Evolutionary conservation across 2,329 filamentous ascomycete species (phyloP).

Genomic region (Podosphaera xanthii): DNA sequence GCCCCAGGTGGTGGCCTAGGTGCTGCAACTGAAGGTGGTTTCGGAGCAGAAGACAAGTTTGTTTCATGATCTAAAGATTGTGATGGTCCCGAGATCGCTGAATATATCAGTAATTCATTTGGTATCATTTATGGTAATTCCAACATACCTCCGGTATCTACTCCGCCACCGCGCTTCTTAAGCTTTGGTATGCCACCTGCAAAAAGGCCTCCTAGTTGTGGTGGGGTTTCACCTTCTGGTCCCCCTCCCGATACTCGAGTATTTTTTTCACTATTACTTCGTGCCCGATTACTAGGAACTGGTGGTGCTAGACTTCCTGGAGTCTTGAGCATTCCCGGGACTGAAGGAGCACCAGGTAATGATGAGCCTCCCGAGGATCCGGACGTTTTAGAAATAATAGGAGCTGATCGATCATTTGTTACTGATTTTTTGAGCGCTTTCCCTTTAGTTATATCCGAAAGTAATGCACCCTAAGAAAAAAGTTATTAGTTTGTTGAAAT

Average conservation of each 20-base stretch:
- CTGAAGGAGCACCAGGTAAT: slow-evolving; percentile 54
- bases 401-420: slow-evolving; percentile 82
- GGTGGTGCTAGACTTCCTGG: slow-evolving; percentile 44
- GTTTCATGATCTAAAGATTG: slow-evolving; percentile 67
- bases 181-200: slow-evolving; percentile 90
- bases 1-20: slow-evolving; percentile 36
- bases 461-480: slow-evolving; percentile 47
- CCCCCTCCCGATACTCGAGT: slow-evolving; percentile 22
- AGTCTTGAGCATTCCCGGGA: slow-evolving; percentile 40
- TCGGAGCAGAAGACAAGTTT: slow-evolving; percentile 32
- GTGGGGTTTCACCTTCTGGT: slow-evolving; percentile 33
- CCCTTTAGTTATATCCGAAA: slow-evolving; percentile 74
- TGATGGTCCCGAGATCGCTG: slow-evolving; percentile 43
- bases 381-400: slow-evolving; percentile 35
- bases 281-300: slow-evolving; percentile 33
- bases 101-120: neutral
- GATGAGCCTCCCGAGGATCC: slow-evolving; percentile 34
- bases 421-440: slow-evolving; percentile 59
- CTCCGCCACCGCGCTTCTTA: slow-evolving; percentile 61
- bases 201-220: slow-evolving; percentile 72
- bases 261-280: slow-evolving; percentile 65
- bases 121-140: neutral
- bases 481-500: slow-evolving; percentile 9
- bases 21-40: slow-evolving; percentile 27
- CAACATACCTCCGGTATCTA: slow-evolving; percentile 43